A percentile compares a stretch with the other conserved stretches of the same genome.
phyloP scores from a whole-genome alignment of 805 yeast genomes.

The Nakazawaea holstii region DNA sequence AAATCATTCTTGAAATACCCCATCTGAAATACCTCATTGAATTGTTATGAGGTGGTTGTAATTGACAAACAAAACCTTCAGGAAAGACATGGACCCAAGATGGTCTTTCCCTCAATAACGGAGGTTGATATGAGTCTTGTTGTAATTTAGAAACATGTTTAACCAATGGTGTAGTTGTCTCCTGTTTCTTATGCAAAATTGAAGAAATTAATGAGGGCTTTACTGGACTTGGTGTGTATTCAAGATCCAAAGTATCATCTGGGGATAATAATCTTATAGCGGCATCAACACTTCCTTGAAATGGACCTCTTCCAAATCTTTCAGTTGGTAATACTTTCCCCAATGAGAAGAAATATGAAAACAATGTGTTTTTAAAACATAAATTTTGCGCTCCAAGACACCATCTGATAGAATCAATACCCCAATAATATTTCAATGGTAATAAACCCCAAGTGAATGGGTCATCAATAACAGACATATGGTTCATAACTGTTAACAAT shows the following conservation, averaged over 20 bases:
- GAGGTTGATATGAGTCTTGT: conserved; percentile 37
- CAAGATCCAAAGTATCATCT: conserved; percentile 56
- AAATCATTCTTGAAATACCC: conserved; percentile 83
- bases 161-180: conserved; percentile 5
- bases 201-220: neutral
- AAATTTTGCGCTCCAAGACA: conserved; percentile 90
- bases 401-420: conserved; percentile 77
- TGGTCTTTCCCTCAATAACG: conserved; percentile 57
- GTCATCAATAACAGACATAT: conserved; percentile 88
- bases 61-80: conserved; percentile 88
- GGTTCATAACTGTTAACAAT: conserved; percentile 83
- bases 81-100: conserved; percentile 96
- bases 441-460: conserved; percentile 86
- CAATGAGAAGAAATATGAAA: conserved; percentile 64
- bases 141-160: conserved; percentile 16
- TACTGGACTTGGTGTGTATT: conserved; percentile 22
- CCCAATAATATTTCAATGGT: conserved; percentile 62
- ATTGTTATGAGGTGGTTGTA: conserved; percentile 69
- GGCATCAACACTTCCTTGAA: conserved; percentile 87
- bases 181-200: neutral
- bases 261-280: conserved; percentile 75
- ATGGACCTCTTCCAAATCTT: conserved; percentile 90
- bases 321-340: conserved; percentile 88
- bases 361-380: conserved; percentile 58
- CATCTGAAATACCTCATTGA: conserved; percentile 94